phyloP scores from a whole-genome alignment of 1,284 basidiomycete genomes.

The Cutaneotrichosporon cavernicola region DNA sequence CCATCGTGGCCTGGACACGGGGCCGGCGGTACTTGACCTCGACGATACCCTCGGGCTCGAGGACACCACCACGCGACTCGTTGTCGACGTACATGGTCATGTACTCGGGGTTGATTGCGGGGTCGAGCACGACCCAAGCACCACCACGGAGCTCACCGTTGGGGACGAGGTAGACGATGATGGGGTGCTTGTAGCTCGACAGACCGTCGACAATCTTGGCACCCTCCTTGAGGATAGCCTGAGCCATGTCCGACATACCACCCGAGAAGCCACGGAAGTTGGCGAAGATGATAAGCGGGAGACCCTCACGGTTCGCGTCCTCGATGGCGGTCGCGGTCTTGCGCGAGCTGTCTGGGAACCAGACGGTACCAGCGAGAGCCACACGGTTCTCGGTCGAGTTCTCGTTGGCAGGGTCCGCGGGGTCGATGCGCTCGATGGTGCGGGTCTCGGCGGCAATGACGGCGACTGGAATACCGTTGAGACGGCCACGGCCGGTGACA shows the following conservation, averaged over 20 bases:
- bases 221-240: conserved; percentile 89
- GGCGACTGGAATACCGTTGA: conserved; percentile 96
- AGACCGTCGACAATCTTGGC: conserved; percentile 98
- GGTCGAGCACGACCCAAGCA: conserved; percentile 98
- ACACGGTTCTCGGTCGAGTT: conserved; percentile 95
- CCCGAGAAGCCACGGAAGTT: conserved; percentile 99
- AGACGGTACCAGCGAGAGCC: conserved; percentile 98
- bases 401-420: conserved; percentile 98
- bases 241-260: conserved; percentile 67
- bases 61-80: conserved; percentile 91
- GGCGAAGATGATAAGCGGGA: conserved; percentile 97
- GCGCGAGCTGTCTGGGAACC: conserved; percentile 99
- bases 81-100: conserved; percentile 99
- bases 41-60: conserved; percentile 96
- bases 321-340: conserved; percentile 99
- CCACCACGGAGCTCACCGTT: conserved; percentile 98
- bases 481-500: conserved; percentile 84
- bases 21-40: conserved; percentile 82
- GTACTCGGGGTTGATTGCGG: conserved; percentile 91
- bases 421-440: conserved; percentile 93
- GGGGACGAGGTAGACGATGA: conserved; percentile 97
- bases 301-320: conserved; percentile 94
- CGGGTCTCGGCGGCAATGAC: conserved; percentile 89
- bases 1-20: conserved; percentile 88
- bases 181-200: conserved; percentile 95